Conservation (phyloP, 2,329 filamentous ascomycete species). For the Amesomyces nigricolor region DNA sequence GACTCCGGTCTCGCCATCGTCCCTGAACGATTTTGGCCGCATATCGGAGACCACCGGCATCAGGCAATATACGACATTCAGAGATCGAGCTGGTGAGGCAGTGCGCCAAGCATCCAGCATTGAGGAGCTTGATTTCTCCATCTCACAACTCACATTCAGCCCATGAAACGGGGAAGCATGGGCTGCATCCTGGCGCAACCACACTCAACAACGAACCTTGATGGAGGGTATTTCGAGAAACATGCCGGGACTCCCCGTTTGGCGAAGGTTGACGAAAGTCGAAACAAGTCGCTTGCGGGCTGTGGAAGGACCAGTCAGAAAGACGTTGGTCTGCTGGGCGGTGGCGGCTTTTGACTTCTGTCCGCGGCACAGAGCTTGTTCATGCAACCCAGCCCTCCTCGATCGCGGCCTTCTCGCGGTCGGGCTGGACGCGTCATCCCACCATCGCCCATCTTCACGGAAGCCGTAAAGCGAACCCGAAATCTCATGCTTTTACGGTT, state of each 20-base stretch:
- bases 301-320: conserved; percentile 4
- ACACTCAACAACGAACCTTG: neutral
- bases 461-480: too few species aligned
- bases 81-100: neutral
- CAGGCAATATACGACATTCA: neutral
- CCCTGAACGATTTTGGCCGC: conserved; percentile 4
- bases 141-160: conserved; percentile 15
- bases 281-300: neutral
- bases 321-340: neutral
- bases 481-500: neutral
- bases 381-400: neutral
- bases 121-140: neutral
- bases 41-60: conserved; percentile 10
- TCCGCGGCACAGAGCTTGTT: conserved; percentile 8
- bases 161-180: neutral
- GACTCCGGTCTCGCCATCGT: conserved; percentile 3
- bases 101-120: conserved; percentile 1
- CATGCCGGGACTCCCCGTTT: neutral
- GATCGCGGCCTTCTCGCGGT: conserved; percentile 4
- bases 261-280: neutral
- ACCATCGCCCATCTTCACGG: neutral
- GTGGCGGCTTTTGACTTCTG: conserved; percentile 15
- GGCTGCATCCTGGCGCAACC: conserved; percentile 2
- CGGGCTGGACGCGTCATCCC: conserved; percentile 16
- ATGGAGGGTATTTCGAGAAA: neutral